Evolutionary conservation across 2,329 filamentous ascomycete genomes (phyloP).

Genomic region (Pyrenophora seminiperda): DNA sequence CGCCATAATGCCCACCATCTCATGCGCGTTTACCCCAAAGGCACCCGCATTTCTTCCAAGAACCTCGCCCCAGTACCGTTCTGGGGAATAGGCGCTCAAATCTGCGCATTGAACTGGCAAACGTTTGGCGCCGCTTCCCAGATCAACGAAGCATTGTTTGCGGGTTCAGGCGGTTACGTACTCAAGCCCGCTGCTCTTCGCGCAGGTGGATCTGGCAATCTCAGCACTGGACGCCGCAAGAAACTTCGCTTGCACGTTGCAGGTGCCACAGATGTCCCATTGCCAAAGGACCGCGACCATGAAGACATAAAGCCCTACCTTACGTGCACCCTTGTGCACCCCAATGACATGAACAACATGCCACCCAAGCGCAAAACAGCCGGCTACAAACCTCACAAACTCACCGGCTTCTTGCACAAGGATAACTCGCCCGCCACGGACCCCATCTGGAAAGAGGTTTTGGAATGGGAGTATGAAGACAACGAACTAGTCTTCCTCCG

Average conservation of each 20-base stretch:
- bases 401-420: constrained; percentile 60
- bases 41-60: constrained; percentile 68
- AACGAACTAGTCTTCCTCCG: constrained; percentile 69
- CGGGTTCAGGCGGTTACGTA: constrained; percentile 67
- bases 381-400: constrained; percentile 64
- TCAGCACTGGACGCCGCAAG: constrained; percentile 55
- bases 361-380: constrained; percentile 66
- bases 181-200: constrained; percentile 67
- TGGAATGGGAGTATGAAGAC: constrained; percentile 72
- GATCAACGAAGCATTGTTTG: constrained; percentile 71
- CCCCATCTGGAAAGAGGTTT: constrained; percentile 67
- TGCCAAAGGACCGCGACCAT: constrained; percentile 55
- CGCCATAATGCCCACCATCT: constrained; percentile 67
- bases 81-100: constrained; percentile 70
- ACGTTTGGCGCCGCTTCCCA: constrained; percentile 69
- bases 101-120: constrained; percentile 73
- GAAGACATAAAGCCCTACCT: constrained; percentile 66
- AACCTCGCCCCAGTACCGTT: constrained; percentile 68
- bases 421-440: constrained; percentile 66
- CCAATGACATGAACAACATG: constrained; percentile 55
- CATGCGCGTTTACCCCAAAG: constrained; percentile 74
- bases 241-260: constrained; percentile 63
- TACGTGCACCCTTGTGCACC: constrained; percentile 68
- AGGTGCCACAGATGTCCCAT: constrained; percentile 66
- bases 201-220: constrained; percentile 58